Evolutionary conservation across 768 basidiomycete species (phyloP), one percentile per base, ranked within the genome.

Genomic region (Suillus brevipes): DNA sequence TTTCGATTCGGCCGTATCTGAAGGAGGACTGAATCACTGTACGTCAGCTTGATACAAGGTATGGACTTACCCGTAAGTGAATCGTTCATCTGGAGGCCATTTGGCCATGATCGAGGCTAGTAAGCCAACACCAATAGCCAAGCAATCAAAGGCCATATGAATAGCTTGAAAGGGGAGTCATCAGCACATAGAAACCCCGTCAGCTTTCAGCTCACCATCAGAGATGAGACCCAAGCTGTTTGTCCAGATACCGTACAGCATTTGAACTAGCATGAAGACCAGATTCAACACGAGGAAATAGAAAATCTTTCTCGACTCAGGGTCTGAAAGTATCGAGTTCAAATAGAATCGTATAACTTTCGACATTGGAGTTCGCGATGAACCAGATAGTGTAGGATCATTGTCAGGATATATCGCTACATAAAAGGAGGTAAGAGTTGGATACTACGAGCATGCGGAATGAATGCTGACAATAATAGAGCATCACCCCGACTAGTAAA

Each of bases 81-180:
- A 99, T 42, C 88, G 83, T 70, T 92, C 91, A 78, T 99, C 95
- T 0, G 95, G 92, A 45, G 94, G 90, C 97, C 97, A 99, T 13
- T 91, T 96, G 2, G 97, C 95, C 91, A 99, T 99, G 6, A 99
- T 92, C 10, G 94, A 96, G 6, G 97, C 97, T 64, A 97, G 88
- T 3, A 99, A 84, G 2, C 97, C 97, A 61, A 99, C 93, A 0
- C 88, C 95, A 60, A 99, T 94, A 0, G 97, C 97, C 85, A 98
- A 88, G 73, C 97, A 99, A 78, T 99, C 97, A 70, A 99, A 99
- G 13, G 95, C 94, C 97, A 99, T 99, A 73, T 99, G 97, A 43
- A 99, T 99, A 25, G 97, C 97, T 99, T 68, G 23, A 20, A 55
- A 12, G 20, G 20, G 38, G 20, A 6, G 64, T 52, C 60, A 9